Evolutionary conservation across 2,329 filamentous ascomycete species (phyloP).

Genomic region (Pestalotiopsis sp.): DNA sequence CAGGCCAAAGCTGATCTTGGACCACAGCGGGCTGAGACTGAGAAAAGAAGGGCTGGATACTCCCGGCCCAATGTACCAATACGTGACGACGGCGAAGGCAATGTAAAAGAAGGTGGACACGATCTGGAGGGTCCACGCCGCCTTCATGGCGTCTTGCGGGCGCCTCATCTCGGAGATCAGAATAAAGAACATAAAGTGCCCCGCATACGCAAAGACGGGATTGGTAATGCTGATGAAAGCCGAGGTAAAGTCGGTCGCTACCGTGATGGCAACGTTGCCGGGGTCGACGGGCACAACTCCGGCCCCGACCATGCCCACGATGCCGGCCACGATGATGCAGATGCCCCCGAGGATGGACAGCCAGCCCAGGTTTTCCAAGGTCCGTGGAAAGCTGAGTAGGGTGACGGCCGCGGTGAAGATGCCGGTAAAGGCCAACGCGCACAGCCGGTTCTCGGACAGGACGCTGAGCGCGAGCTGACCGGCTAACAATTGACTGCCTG

Average conservation of each 20-base stretch:
- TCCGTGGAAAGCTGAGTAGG: constrained; percentile 50
- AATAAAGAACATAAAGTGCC: constrained; percentile 58
- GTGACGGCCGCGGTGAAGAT: constrained; percentile 52
- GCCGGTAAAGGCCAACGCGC: constrained; percentile 51
- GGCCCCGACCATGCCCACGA: constrained; percentile 54
- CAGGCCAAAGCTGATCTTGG: constrained; percentile 53
- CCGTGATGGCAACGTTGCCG: constrained; percentile 39
- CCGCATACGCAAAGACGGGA: constrained; percentile 55
- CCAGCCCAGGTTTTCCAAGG: constrained; percentile 51
- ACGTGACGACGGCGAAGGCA: constrained; percentile 52
- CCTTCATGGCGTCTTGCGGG: constrained; percentile 54
- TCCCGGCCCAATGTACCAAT: constrained; percentile 49
- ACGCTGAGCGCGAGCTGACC: constrained; percentile 52
- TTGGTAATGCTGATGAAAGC: constrained; percentile 53
- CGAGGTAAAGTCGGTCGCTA: constrained; percentile 41
- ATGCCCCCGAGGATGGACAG: constrained; percentile 46
- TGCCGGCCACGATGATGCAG: constrained; percentile 51
- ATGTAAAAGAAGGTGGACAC: constrained; percentile 54
- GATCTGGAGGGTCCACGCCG: constrained; percentile 51
- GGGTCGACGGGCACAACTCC: constrained; percentile 42
- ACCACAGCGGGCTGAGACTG: constrained; percentile 46
- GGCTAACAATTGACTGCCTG: constrained; percentile 53
- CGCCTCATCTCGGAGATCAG: constrained; percentile 56
- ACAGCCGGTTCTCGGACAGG: constrained; percentile 49
- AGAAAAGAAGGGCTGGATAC: constrained; percentile 53